Evolutionary conservation across 108 stramenopile species (phyloP).

Genomic region (Hondaea fermentalgiana): DNA sequence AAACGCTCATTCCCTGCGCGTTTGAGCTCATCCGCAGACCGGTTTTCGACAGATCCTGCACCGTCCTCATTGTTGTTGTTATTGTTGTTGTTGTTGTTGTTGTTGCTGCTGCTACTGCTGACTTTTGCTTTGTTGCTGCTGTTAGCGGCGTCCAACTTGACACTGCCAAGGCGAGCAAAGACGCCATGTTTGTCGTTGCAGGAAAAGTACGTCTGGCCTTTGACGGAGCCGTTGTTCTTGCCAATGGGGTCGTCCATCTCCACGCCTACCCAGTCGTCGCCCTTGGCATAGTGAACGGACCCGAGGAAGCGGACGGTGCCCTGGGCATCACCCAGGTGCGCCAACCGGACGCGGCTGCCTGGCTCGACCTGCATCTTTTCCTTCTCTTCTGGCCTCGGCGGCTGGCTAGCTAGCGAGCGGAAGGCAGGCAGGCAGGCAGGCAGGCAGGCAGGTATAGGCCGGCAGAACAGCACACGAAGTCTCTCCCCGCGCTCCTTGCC

Average conservation of each 20-base stretch:
- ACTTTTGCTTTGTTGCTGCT: neutral
- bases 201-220: conserved; percentile 31
- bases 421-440: no score
- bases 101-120: no score
- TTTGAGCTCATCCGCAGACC: neutral
- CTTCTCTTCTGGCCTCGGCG: no score
- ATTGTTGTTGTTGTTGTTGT: neutral
- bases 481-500: no score
- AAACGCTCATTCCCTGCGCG: neutral
- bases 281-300: conserved; percentile 31
- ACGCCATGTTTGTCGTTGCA: conserved; percentile 32
- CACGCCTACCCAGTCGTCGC: conserved; percentile 41
- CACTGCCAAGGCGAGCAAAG: conserved; percentile 1
- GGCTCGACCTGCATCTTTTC: neutral
- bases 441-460: no score
- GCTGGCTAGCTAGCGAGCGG: no score
- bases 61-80: neutral
- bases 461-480: no score
- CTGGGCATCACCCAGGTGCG: neutral
- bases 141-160: neutral
- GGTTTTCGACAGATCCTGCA: neutral
- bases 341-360: neutral
- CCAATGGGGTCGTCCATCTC: conserved; percentile 33
- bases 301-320: conserved; percentile 30
- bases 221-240: conserved; percentile 41